phyloP scores from a whole-genome alignment of 2,329 filamentous ascomycete species.

The Neonectria hederae region DNA sequence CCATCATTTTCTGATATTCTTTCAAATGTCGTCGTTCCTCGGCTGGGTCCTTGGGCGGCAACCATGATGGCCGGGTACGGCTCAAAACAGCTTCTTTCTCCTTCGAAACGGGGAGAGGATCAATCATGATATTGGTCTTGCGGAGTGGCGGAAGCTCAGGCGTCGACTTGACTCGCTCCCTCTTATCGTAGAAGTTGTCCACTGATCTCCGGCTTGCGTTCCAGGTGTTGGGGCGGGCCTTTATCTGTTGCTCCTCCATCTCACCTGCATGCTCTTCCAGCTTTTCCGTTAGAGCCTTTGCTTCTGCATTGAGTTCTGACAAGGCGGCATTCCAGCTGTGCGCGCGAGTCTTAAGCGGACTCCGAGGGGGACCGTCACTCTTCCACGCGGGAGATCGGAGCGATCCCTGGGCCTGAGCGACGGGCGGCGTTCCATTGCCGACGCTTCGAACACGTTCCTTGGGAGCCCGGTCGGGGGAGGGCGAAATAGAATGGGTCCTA shows the following conservation, averaged over 20 bases:
- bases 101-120: conserved; percentile 83
- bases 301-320: conserved; percentile 75
- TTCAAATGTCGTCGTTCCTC: conserved; percentile 91
- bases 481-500: conserved; percentile 61
- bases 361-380: conserved; percentile 54
- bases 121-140: conserved; percentile 82
- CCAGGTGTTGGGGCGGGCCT: conserved; percentile 54
- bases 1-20: conserved; percentile 87
- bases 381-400: conserved; percentile 67
- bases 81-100: conserved; percentile 88
- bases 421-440: conserved; percentile 71
- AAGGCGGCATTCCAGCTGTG: conserved; percentile 80
- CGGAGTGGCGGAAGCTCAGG: conserved; percentile 76
- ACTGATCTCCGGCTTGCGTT: conserved; percentile 47
- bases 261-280: conserved; percentile 82
- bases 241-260: conserved; percentile 52
- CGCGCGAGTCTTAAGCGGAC: conserved; percentile 63
- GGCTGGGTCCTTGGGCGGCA: conserved; percentile 86
- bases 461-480: conserved; percentile 61
- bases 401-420: conserved; percentile 67
- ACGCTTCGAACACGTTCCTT: conserved; percentile 64
- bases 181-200: conserved; percentile 52
- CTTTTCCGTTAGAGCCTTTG: conserved; percentile 78
- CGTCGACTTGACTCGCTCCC: conserved; percentile 69
- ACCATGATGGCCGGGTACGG: conserved; percentile 82